These are phyloP conservation scores for Penicillium sp. DNA, from an alignment of 2,329 filamentous ascomycete genomes.

Conservation along the genomic window DNA sequence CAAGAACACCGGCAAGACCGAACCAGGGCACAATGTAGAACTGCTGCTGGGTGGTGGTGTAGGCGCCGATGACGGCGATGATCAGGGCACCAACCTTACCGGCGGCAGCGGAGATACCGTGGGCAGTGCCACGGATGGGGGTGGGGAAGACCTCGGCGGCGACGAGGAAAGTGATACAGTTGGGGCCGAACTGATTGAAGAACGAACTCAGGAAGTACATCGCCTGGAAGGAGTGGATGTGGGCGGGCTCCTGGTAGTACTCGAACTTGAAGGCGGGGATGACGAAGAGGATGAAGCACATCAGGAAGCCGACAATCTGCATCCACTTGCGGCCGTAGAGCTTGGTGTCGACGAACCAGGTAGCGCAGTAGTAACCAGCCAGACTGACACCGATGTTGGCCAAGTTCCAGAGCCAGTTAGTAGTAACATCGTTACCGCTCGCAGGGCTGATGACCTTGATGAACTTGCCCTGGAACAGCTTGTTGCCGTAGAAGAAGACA, in stretches of 20 bases:
- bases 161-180: constrained; percentile 92
- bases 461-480: constrained; percentile 90
- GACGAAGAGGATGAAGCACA: constrained; percentile 91
- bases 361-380: constrained; percentile 84
- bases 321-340: constrained; percentile 94
- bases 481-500: constrained; percentile 98
- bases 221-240: constrained; percentile 85
- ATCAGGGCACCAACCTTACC: constrained; percentile 87
- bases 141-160: constrained; percentile 94
- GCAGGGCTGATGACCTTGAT: constrained; percentile 72
- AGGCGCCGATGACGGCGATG: constrained; percentile 67
- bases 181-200: constrained; percentile 98
- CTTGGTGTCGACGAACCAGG: constrained; percentile 89
- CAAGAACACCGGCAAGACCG: constrained; percentile 78
- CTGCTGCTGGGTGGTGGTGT: constrained; percentile 78
- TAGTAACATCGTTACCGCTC: constrained; percentile 70
- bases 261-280: constrained; percentile 84
- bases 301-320: constrained; percentile 91
- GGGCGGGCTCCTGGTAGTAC: constrained; percentile 70
- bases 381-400: constrained; percentile 85
- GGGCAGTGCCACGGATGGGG: constrained; percentile 85
- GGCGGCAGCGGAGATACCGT: constrained; percentile 86
- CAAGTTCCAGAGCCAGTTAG: constrained; percentile 87
- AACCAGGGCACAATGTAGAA: constrained; percentile 96
- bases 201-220: constrained; percentile 98